phyloP scores from a whole-genome alignment of 2,329 filamentous ascomycete genomes.

The Periconia sp. region DNA sequence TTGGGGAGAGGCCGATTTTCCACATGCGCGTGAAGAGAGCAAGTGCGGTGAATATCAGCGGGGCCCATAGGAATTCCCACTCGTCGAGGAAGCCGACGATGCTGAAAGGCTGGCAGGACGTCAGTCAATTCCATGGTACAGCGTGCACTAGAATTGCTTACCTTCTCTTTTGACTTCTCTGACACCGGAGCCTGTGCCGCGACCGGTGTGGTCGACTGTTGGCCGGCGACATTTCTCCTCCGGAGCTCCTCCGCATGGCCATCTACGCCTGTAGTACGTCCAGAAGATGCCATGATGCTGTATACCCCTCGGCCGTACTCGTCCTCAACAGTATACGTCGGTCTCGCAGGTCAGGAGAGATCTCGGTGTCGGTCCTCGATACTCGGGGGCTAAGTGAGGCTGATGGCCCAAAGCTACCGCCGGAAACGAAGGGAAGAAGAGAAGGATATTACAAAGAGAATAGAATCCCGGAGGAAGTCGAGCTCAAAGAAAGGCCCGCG shows the following conservation, averaged over 20 bases:
- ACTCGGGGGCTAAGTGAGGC: background rate
- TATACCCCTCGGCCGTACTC: background rate
- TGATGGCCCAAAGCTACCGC: background rate
- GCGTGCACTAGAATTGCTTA: constrained; percentile 25
- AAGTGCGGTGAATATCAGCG: constrained; percentile 66
- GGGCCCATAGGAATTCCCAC: constrained; percentile 68
- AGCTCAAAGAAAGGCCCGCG: constrained; percentile 17
- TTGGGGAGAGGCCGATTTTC: constrained; percentile 71
- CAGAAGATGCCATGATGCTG: constrained; percentile 36
- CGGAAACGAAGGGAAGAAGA: constrained; percentile 20
- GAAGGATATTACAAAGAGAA: constrained; percentile 21
- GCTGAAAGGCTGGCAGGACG: constrained; percentile 52
- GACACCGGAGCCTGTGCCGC: constrained; percentile 40
- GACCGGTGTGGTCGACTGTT: constrained; percentile 26
- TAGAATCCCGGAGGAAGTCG: constrained; percentile 14
- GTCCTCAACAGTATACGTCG: background rate
- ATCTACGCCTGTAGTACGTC: constrained; percentile 49
- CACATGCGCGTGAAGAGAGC: constrained; percentile 72
- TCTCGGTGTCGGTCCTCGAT: constrained; percentile 1
- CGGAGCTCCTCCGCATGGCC: constrained; percentile 51
- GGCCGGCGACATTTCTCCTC: constrained; percentile 51
- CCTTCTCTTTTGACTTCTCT: constrained; percentile 58
- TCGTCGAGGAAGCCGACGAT: constrained; percentile 68
- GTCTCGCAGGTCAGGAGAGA: background rate
- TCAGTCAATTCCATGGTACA: constrained; percentile 21